These are phyloP conservation scores for Lactarius pseudohatsudake DNA, from an alignment of 768 basidiomycete species.

Conservation along the genomic window DNA sequence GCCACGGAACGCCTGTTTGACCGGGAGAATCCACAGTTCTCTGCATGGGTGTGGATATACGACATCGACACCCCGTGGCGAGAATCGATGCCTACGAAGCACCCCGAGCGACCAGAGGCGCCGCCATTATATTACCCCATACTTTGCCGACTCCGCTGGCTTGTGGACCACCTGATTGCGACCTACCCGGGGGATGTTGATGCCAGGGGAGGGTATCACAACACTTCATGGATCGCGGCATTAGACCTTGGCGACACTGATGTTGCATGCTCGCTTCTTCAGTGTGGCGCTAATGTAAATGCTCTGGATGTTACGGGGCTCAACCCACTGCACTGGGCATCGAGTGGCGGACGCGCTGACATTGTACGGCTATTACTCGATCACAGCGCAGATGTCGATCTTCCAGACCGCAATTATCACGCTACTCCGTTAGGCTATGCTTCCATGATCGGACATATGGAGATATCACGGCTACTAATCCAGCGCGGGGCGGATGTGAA, in stretches of 20 bases:
- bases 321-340: background rate
- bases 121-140: constrained; percentile 1
- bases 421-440: accelerated
- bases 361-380: constrained; percentile 1
- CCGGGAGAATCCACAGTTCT: background rate
- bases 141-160: background rate
- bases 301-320: background rate
- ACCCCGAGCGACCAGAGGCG: background rate
- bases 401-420: background rate
- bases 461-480: too few relatives aligned
- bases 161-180: background rate
- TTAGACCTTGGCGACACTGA: background rate
- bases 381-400: background rate
- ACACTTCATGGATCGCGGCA: background rate
- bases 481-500: too few relatives aligned
- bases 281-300: background rate
- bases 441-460: too few relatives aligned
- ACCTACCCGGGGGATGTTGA: background rate
- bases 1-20: constrained; percentile 4
- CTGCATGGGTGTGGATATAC: constrained; percentile 6
- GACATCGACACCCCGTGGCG: background rate
- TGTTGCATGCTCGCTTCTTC: background rate
- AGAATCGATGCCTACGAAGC: background rate
- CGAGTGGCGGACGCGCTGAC: background rate
- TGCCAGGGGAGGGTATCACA: background rate